Evolutionary conservation across 495 filamentous ascomycete species (phyloP).

Genomic region (Trichoderma orchidacearum): DNA sequence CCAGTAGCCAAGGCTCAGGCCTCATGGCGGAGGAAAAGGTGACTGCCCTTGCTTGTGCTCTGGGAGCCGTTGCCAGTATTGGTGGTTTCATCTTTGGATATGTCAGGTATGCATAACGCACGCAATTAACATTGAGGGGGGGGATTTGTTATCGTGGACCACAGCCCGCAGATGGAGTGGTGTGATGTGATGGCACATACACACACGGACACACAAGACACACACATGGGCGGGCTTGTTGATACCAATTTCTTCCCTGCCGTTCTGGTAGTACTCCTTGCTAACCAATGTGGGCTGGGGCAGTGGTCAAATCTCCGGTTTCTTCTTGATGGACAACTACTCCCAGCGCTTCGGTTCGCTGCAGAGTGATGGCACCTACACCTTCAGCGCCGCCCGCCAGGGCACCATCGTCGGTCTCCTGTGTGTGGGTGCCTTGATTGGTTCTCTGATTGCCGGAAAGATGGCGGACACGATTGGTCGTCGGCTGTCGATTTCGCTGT

Average conservation of each 20-base stretch:
- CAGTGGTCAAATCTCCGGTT: conserved; percentile 35
- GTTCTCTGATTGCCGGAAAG: conserved; percentile 51
- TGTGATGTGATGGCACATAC: too few relatives aligned
- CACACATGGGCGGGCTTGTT: too few relatives aligned
- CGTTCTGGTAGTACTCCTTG: too few relatives aligned
- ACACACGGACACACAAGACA: too few relatives aligned
- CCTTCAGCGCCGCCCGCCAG: conserved; percentile 34
- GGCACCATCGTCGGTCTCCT: conserved; percentile 44
- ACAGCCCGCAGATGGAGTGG: too few relatives aligned
- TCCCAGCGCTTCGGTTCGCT: conserved; percentile 28
- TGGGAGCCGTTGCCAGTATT: conserved; percentile 43
- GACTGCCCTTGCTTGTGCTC: conserved; percentile 22
- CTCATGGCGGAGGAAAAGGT: conserved; percentile 11
- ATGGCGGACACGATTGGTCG: conserved; percentile 33
- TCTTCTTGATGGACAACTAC: conserved; percentile 48
- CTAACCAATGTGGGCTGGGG: too few relatives aligned
- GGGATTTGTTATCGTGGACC: too few relatives aligned
- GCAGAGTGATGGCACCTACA: conserved; percentile 12
- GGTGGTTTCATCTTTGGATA: conserved; percentile 77
- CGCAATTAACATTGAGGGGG: background rate
- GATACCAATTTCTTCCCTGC: too few relatives aligned
- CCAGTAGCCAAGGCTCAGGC: background rate
- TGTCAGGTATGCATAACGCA: conserved; percentile 32
- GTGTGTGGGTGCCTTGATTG: conserved; percentile 55
- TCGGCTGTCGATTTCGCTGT: conserved; percentile 34